Conservation (phyloP, 768 basidiomycete species). For the Rhodosporidiobolus odoratus region DNA sequence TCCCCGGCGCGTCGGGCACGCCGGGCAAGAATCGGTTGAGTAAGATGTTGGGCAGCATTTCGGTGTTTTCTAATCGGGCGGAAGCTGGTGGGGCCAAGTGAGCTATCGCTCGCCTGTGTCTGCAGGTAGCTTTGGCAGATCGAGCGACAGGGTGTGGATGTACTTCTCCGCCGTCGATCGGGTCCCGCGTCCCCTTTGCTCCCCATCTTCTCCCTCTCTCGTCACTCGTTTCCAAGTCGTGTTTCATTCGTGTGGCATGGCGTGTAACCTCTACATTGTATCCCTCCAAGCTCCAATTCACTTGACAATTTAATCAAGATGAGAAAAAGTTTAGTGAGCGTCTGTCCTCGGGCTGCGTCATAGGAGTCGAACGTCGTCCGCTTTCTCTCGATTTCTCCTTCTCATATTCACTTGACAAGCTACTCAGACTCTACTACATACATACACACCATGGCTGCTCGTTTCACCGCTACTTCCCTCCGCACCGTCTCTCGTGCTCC, state of each 20-base stretch:
- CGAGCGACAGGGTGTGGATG: no score
- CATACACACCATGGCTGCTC: slow-evolving; percentile 9
- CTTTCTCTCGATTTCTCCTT: neutral
- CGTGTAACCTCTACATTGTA: no score
- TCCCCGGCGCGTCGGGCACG: neutral
- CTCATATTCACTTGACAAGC: neutral
- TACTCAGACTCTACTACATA: slow-evolving; percentile 7
- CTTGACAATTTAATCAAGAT: no score
- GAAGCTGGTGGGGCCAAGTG: neutral
- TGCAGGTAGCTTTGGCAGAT: no score
- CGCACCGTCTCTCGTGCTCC: neutral
- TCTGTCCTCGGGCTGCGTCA: no score
- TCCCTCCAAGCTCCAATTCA: no score
- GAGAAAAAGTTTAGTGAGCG: no score
- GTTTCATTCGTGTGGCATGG: neutral
- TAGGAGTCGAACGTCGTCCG: neutral
- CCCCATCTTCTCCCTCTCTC: neutral
- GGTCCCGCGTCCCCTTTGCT: neutral
- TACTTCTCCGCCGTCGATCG: neutral
- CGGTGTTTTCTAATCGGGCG: slow-evolving; percentile 30
- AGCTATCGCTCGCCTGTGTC: neutral
- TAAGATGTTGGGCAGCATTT: slow-evolving; percentile 33
- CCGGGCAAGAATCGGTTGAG: slow-evolving; percentile 29
- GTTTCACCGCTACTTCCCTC: neutral
- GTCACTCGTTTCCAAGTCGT: neutral